Evolutionary conservation across 176 grass and related monocot species (phyloP), one percentile per base, ranked within the genome.

Genomic region (Alopecurus myosuroides): DNA sequence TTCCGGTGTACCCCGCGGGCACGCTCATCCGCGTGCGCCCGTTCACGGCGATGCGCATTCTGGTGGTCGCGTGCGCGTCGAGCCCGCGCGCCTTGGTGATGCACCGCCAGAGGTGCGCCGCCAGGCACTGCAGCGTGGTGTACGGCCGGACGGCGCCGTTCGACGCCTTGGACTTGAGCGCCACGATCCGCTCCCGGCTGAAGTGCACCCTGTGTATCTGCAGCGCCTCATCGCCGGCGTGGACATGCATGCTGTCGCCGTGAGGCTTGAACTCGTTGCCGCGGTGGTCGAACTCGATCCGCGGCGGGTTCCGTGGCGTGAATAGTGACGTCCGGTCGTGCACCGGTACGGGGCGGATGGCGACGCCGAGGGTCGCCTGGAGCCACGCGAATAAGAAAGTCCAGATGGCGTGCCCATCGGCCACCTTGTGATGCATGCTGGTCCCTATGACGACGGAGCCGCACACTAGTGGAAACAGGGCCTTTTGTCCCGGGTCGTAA

Each of bases 201-300:
- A 72, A 80, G 51, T 31, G 76, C 29, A 61, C 51, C 65, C 41
- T 71, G 18, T 46, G 13, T 0, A 61, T 4, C 7, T n/a, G n/a
- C n/a, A 57, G 63, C 3, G 61, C 2, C 29, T 48, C 51, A 9
- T 20, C 64, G 9, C 0, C 30, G 22, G 0, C n/a, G 12, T 11
- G 4, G 11, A 0, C 55, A 13, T 0, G 15, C 0, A 0, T 5
- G 10, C 0, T 1, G 34, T 0, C 0, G n/a, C 3, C 7, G 8
- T 6, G 26, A 7, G 29, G 2, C 41, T 31, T 34, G 48, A 70
- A 57, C 84, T 85, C 84, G 26, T 44, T 39, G 37, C 64, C 75
- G 20, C 84, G 62, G 63, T 78, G 84, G 19, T 78, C 37, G 64
- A 39, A 84, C 42, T 49, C 42, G 41, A 84, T n/a, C 0, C 1